Percentiles rank a stretch among this genome's conserved stretches.
Evolutionary conservation across 2,329 filamentous ascomycete species (phyloP).

Genomic region (Aspergillus intermedius): DNA sequence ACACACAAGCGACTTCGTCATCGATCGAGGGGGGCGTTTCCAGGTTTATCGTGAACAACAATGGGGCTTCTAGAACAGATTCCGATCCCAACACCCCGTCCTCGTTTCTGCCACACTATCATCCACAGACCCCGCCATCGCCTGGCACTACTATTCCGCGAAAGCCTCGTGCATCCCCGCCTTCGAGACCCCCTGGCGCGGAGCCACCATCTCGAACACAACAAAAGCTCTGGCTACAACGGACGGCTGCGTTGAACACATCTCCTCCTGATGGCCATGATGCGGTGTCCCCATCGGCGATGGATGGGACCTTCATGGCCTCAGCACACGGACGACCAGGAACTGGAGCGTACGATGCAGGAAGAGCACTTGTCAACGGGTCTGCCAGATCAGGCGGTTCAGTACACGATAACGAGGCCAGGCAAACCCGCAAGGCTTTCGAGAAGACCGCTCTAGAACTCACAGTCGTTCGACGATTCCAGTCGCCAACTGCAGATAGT

Average conservation of each 20-base stretch:
- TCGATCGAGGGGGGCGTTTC: conserved; percentile 45
- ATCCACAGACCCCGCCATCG: conserved; percentile 40
- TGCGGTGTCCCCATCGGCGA: conserved; percentile 26
- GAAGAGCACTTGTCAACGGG: conserved; percentile 24
- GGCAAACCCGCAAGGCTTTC: conserved; percentile 39
- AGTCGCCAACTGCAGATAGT: conserved; percentile 39
- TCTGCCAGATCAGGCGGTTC: conserved; percentile 19
- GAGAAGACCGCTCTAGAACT: conserved; percentile 39
- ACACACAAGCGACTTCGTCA: conserved; percentile 37
- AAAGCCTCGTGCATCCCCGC: conserved; percentile 27
- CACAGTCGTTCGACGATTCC: conserved; percentile 41
- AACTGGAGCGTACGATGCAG: conserved; percentile 22
- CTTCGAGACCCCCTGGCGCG: conserved; percentile 27
- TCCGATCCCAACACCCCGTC: conserved; percentile 42
- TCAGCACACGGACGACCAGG: conserved; percentile 24
- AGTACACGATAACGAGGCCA: conserved; percentile 30
- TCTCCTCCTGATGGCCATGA: conserved; percentile 38
- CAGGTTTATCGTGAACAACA: conserved; percentile 36
- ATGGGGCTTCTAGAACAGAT: conserved; percentile 30
- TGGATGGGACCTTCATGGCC: conserved; percentile 30
- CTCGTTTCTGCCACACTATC: conserved; percentile 43
- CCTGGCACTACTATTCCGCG: conserved; percentile 23
- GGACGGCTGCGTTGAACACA: conserved; percentile 39
- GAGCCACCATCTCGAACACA: conserved; percentile 42
- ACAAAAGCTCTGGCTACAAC: conserved; percentile 44